phyloP scores from a whole-genome alignment of 352 stramenopile species.

The Globisporangium takayamanum region DNA sequence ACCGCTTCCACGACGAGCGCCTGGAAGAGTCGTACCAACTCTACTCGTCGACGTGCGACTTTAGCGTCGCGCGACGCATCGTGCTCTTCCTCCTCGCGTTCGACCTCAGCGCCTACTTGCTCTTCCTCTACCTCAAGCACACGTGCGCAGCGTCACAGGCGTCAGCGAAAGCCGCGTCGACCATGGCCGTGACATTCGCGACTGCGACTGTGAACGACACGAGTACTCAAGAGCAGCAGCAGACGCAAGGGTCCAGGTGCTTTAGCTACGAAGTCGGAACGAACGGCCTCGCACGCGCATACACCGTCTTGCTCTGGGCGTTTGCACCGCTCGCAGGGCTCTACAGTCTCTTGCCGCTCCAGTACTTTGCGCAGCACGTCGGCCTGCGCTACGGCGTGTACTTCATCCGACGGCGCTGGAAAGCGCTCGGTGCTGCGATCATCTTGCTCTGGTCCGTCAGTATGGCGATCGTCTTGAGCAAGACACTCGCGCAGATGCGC shows the following conservation, averaged over 20 bases:
- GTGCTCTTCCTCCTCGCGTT: conserved; percentile 54
- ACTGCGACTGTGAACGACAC: conserved; percentile 2
- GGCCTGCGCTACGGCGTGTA: conserved; percentile 64
- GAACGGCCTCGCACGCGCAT: conserved; percentile 18
- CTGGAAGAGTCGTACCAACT: conserved; percentile 79
- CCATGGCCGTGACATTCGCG: background rate
- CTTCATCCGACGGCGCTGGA: conserved; percentile 70
- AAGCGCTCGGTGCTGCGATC: conserved; percentile 58
- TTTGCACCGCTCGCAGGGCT: conserved; percentile 57
- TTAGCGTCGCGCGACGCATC: conserved; percentile 47
- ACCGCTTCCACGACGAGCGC: conserved; percentile 62
- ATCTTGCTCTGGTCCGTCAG: conserved; percentile 62
- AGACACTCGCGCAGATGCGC: conserved; percentile 41
- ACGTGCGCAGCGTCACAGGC: conserved; percentile 20
- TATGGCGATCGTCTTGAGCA: conserved; percentile 53
- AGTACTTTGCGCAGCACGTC: conserved; percentile 65
- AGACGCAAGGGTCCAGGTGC: conserved; percentile 12
- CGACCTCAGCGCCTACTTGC: conserved; percentile 48
- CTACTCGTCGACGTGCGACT: conserved; percentile 65
- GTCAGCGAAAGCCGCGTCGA: background rate
- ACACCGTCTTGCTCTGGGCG: conserved; percentile 42
- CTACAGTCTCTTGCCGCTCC: conserved; percentile 56
- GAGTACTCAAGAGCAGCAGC: background rate
- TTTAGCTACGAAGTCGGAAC: conserved; percentile 24
- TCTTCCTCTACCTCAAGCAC: conserved; percentile 38